phyloP scores from a whole-genome alignment of 2,329 filamentous ascomycete genomes.

The Phialophora verrucosa region DNA sequence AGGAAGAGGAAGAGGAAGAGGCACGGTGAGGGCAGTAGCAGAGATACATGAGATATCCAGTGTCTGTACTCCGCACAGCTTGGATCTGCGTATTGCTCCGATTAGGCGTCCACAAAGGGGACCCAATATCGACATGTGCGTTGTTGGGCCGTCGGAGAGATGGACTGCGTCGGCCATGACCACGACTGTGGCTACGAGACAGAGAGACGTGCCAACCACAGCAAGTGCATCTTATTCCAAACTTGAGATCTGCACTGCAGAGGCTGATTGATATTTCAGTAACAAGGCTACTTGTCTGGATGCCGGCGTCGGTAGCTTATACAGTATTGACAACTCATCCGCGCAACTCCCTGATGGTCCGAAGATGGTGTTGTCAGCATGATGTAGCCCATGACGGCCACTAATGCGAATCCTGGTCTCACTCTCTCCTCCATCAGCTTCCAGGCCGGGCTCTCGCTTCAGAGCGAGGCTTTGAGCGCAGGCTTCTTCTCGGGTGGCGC shows the following conservation, averaged over 20 bases:
- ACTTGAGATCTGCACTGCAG: not conserved
- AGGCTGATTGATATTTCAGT: not conserved
- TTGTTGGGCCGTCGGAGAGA: too few species aligned
- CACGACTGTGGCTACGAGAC: too few species aligned
- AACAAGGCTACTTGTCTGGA: not conserved
- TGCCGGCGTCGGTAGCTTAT: not conserved
- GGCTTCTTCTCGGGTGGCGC: conserved; percentile 2
- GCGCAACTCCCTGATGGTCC: not conserved
- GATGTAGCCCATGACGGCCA: not conserved
- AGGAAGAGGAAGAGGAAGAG: too few species aligned
- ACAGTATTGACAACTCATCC: not conserved
- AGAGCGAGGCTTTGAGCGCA: conserved; percentile 21
- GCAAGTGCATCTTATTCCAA: too few species aligned
- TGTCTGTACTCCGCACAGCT: too few species aligned
- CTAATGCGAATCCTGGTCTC: not conserved
- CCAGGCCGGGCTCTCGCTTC: not conserved
- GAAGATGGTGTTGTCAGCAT: not conserved
- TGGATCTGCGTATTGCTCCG: too few species aligned
- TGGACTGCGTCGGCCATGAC: too few species aligned
- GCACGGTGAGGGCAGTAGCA: too few species aligned
- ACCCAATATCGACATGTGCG: too few species aligned
- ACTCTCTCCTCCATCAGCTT: not conserved
- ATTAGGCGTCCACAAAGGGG: too few species aligned
- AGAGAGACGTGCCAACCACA: too few species aligned
- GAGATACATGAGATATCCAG: too few species aligned